Evolutionary conservation across 352 stramenopile species (phyloP).

Genomic region (Blastocystis sp.): DNA sequence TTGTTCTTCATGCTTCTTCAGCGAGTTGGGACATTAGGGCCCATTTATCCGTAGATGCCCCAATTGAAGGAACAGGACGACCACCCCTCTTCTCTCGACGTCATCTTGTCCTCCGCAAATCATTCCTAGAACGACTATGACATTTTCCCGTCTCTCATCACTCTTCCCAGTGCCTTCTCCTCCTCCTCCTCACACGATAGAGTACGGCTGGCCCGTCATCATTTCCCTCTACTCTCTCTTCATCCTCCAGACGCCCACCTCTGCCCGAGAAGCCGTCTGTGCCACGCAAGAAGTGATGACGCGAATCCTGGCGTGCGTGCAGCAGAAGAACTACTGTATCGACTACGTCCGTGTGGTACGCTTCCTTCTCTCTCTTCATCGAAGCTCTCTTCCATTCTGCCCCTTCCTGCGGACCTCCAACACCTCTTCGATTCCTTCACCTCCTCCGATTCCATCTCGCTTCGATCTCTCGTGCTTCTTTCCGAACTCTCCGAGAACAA

Average conservation of each 20-base stretch:
- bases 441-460: not conserved
- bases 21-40: not conserved
- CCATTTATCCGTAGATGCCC: constrained; percentile 4
- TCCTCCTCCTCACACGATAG: not conserved
- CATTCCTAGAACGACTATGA: constrained; percentile 34
- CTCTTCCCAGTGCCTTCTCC: not conserved
- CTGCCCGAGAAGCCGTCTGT: not conserved
- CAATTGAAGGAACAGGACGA: constrained; percentile 25
- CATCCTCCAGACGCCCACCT: not conserved
- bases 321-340: constrained; percentile 29
- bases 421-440: constrained; percentile 60
- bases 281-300: constrained; percentile 1
- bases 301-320: not conserved
- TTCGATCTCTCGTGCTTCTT: constrained; percentile 5
- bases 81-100: not conserved
- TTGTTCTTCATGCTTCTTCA: constrained; percentile 30
- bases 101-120: not conserved
- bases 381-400: not conserved
- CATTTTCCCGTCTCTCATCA: constrained; percentile 38
- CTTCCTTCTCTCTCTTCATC: not conserved
- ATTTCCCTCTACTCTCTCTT: constrained; percentile 30
- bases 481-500: constrained; percentile 35
- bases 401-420: constrained; percentile 34
- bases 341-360: constrained; percentile 1
- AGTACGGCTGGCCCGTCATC: constrained; percentile 34